Evolutionary conservation across 371 early-diverging fungal genomes (phyloP), one percentile per base, ranked within the genome.

Genomic region (Mucor circinelloides): DNA sequence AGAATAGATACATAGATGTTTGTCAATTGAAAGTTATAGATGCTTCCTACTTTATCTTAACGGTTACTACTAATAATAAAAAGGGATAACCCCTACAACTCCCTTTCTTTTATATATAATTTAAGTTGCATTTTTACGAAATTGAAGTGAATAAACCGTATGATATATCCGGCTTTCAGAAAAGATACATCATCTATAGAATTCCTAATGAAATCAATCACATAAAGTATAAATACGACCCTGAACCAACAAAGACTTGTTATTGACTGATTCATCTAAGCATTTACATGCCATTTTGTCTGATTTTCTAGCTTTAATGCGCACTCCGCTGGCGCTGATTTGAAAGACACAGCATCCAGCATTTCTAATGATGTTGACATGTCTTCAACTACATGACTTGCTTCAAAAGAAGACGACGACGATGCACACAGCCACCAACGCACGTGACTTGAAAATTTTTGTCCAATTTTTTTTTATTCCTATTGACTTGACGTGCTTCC

Each of bases 381-480:
- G 36, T 15, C 36, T 13, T 36, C 13, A 0, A 36, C 40, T 40
- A 40, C 13, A 50, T 52, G 52, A 52, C 52, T 52, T 52, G 52
- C 27, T 52, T 52, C 27, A 27, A 21, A 52, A 25, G 27, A 52
- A 52, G 52, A 52, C 46, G 52, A 50, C 50, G 50, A 27, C 52
- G 52, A 52, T 52, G 52, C 52, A 52, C 63, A 63, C 55, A 54
- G 64, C 64, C 64, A 64, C 64, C 64, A 31, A 56, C 40, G 3
- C 64, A 64, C 60, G 66, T 66, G 66, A 66, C 59, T 66, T 52
- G 66, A 66, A 66, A 66, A 66, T 30, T 64, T 64, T 64, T 64
- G 57, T 32, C 36, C 23, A 15, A 25, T 54, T 54, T 63, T 64
- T 64, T 64, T 57, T 42, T 34, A 36, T 52, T n/a, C n/a, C 32